phyloP scores from a whole-genome alignment of 805 yeast genomes.

The Spathaspora girioi region DNA sequence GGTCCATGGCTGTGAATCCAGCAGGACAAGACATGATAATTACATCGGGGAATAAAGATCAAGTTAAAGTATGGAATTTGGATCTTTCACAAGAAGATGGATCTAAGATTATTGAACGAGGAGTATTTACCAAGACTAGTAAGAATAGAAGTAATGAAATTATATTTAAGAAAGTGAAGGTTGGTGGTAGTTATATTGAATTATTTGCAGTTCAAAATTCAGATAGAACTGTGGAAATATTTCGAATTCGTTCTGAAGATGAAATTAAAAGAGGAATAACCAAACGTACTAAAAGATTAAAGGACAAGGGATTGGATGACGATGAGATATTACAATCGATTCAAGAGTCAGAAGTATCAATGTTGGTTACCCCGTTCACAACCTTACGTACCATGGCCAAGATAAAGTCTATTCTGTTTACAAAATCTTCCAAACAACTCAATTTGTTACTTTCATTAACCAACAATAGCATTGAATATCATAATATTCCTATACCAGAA shows the following conservation, averaged over 20 bases:
- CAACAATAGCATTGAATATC: constrained; percentile 73
- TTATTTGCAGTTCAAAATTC: constrained; percentile 71
- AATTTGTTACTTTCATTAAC: constrained; percentile 64
- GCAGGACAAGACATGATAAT: constrained; percentile 41
- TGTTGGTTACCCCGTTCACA: constrained; percentile 67
- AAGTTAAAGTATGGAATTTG: constrained; percentile 79
- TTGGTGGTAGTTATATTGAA: constrained; percentile 23
- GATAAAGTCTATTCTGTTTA: constrained; percentile 68
- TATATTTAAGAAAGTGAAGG: constrained; percentile 40
- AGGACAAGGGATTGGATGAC: constrained; percentile 59
- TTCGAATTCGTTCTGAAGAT: constrained; percentile 68
- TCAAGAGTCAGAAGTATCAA: constrained; percentile 46
- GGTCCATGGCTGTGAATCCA: constrained; percentile 63
- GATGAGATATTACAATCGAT: constrained; percentile 50
- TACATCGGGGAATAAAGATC: constrained; percentile 79
- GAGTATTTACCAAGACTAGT: constrained; percentile 71
- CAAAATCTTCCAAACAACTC: constrained; percentile 43
- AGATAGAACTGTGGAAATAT: constrained; percentile 77
- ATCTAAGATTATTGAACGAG: constrained; percentile 50
- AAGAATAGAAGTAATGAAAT: constrained; percentile 66
- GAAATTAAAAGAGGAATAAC: constrained; percentile 77
- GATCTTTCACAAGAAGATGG: constrained; percentile 51
- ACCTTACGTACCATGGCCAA: constrained; percentile 62
- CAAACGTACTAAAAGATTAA: constrained; percentile 73
- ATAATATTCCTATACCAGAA: constrained; percentile 55